phyloP scores from a whole-genome alignment of 768 basidiomycete genomes.

The Tylopilus balloui region DNA sequence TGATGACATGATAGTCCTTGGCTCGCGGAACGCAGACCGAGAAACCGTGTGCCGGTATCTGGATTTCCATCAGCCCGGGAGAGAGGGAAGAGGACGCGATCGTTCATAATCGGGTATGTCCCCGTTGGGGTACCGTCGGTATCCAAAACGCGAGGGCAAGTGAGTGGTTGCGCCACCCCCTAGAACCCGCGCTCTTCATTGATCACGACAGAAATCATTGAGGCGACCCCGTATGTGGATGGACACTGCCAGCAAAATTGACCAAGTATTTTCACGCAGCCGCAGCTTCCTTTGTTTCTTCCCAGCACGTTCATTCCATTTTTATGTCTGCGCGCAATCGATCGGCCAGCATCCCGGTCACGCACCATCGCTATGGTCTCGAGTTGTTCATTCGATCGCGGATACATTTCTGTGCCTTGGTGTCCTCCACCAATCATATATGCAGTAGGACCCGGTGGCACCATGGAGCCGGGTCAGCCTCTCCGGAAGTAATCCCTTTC shows the following conservation, averaged over 20 bases:
- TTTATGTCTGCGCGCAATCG: background rate
- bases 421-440: background rate
- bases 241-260: background rate
- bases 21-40: constrained; percentile 9
- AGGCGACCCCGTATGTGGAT: too few species aligned
- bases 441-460: constrained; percentile 1
- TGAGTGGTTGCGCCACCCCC: background rate
- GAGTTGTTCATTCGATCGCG: background rate
- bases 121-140: background rate
- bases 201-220: background rate
- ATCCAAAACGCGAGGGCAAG: background rate
- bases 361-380: background rate
- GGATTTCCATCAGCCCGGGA: background rate
- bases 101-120: background rate
- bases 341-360: background rate
- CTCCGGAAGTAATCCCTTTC: background rate
- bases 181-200: background rate
- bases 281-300: background rate
- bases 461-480: background rate
- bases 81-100: background rate
- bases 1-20: background rate
- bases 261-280: background rate
- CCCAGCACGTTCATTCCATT: background rate
- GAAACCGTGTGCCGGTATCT: constrained; percentile 4
- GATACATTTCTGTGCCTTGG: constrained; percentile 19